Conservation (phyloP, 345 rosid genomes). For the Angophora floribunda region DNA sequence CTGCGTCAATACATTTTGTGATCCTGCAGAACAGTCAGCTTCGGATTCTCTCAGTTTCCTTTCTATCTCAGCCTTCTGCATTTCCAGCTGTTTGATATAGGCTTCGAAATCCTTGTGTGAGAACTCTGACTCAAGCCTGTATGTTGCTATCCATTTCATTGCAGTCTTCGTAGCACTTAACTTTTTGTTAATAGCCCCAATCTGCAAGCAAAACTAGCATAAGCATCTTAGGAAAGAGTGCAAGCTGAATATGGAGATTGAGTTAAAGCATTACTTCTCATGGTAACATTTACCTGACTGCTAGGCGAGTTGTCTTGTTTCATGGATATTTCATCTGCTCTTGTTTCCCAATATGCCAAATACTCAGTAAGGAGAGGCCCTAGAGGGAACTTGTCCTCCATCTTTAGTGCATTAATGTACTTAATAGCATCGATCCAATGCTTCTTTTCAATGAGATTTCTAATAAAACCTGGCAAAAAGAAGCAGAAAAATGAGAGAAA, state of each 20-base stretch:
- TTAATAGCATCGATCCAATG: slow-evolving; percentile 9
- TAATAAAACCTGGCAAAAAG: slow-evolving; percentile 16
- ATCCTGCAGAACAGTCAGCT: background rate
- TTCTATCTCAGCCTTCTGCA: background rate
- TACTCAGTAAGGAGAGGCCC: slow-evolving; percentile 5
- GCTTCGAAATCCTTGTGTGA: background rate
- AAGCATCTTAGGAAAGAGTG: background rate
- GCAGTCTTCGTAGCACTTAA: slow-evolving; percentile 2
- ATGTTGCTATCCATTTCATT: slow-evolving; percentile 10
- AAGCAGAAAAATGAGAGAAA: background rate
- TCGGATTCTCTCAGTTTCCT: background rate
- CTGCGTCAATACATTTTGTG: background rate
- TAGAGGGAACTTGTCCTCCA: slow-evolving; percentile 12
- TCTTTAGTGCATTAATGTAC: slow-evolving; percentile 19
- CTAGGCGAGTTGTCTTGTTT: background rate
- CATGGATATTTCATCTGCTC: background rate
- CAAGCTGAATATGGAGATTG: background rate
- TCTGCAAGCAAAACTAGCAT: slow-evolving; percentile 4
- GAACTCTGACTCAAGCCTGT: background rate
- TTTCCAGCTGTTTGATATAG: slow-evolving; percentile 1
- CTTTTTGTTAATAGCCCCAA: background rate
- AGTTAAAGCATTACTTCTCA: background rate
- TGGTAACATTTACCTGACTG: background rate
- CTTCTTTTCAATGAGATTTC: slow-evolving; percentile 10
- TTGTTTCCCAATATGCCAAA: background rate